These are phyloP conservation scores for Bremia lactucae DNA, from an alignment of 352 stramenopile species.

Conservation along the genomic window DNA sequence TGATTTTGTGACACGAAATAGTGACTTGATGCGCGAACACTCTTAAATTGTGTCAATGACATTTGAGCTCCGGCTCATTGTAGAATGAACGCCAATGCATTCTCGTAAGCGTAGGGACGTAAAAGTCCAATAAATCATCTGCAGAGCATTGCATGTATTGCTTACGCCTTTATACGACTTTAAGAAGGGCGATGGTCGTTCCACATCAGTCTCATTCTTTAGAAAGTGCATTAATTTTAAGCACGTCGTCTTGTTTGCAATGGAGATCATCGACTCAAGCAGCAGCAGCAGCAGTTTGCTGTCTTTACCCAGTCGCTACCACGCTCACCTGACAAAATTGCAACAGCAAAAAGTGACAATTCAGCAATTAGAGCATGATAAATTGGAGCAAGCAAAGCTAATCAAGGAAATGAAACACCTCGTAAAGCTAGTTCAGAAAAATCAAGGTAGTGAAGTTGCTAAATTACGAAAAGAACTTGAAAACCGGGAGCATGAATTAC, in stretches of 20 bases:
- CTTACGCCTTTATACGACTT: too few relatives aligned
- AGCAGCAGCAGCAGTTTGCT: neutral
- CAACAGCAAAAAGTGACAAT: conserved; percentile 3
- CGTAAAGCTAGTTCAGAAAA: neutral
- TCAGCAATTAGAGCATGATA: conserved; percentile 3
- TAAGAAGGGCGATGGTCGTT: conserved; percentile 12
- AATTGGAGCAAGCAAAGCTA: conserved; percentile 1
- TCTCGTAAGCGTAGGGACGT: too few relatives aligned
- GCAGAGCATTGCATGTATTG: too few relatives aligned
- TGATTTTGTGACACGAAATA: too few relatives aligned
- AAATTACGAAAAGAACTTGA: conserved; percentile 4
- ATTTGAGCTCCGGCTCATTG: too few relatives aligned
- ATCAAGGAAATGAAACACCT: conserved; percentile 1
- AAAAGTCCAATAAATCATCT: neutral
- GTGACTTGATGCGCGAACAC: too few relatives aligned
- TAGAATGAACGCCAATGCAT: too few relatives aligned
- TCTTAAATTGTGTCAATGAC: too few relatives aligned
- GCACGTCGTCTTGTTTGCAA: neutral
- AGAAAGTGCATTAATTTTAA: neutral
- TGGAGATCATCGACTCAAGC: neutral
- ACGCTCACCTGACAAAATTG: neutral
- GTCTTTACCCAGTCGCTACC: neutral
- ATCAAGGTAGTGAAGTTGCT: neutral
- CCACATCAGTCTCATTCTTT: conserved; percentile 5
- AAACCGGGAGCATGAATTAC: neutral